Evolutionary conservation across 2,329 filamentous ascomycete species (phyloP), one percentile per base, ranked within the genome.

Genomic region (Cylindrodendrum hubeiense): DNA sequence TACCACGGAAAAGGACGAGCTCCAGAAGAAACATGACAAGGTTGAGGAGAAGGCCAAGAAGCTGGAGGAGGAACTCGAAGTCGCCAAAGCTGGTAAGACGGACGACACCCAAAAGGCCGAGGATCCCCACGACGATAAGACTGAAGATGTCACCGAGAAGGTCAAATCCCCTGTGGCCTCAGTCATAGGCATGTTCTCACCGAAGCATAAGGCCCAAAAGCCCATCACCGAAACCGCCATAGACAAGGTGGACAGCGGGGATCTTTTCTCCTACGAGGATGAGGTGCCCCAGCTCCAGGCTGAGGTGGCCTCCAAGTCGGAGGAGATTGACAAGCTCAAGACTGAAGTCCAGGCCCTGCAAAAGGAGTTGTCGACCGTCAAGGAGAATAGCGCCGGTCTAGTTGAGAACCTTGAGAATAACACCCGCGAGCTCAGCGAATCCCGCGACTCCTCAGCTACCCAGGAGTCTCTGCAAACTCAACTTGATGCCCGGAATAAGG

Each of bases 201-300:
- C 83, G 4, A 84, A 79, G 67, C 81, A 84, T 37, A 83, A 82
- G 65, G 68, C 79, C 5, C 71, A 79, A 50, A 72, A 74, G 21
- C 69, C 76, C 21, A 28, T 63, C 10, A 41, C 64, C 8, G 76
- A 79, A 33, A 75, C 79, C 8, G 60, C 66, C 8, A 69, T 61
- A 2, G 60, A 65, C 7, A 75, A 75, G 67, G 71, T 76, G 3
- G 78, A 80, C 5, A 81, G 79, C 19, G 92, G 95, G 68, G 93
- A 97, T 52, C 92, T 98, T 79, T 98, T 98, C 80, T 97, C 94
- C 0, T 97, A 94, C 72, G 95, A 98, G 63, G 91, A 91, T 54
- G 95, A 98, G 79, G 85, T 97, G 15, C 92, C 93, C 3, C 89
- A 93, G 58, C 81, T 97, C n/a, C 91, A 97, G 74, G 85, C 87